Evolutionary conservation across 805 yeast species (phyloP).

Genomic region (Geotrichum ghanense): DNA sequence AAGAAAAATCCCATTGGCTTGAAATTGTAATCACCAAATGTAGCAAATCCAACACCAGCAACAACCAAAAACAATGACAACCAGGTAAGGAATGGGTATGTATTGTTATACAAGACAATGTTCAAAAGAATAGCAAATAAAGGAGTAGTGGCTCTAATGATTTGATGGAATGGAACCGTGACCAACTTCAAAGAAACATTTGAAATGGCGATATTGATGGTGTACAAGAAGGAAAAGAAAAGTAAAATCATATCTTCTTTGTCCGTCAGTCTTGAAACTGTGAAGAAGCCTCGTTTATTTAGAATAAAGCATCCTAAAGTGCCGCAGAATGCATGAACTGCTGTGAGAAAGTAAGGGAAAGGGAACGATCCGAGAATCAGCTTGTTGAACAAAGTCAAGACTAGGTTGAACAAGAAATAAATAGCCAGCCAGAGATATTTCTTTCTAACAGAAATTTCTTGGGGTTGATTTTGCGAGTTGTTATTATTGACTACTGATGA

Average conservation of each 20-base stretch:
- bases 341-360: conserved; percentile 20
- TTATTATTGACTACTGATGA: too few relatives aligned
- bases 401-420: conserved; percentile 21
- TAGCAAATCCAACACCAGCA: conserved; percentile 21
- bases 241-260: conserved; percentile 16
- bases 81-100: conserved; percentile 18
- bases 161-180: conserved; percentile 21
- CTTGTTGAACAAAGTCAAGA: conserved; percentile 19
- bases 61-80: conserved; percentile 18
- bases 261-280: conserved; percentile 15
- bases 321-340: conserved; percentile 19
- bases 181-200: conserved; percentile 20
- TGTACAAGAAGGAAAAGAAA: conserved; percentile 18
- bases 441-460: conserved; percentile 2
- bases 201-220: conserved; percentile 21
- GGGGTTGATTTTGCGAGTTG: neutral
- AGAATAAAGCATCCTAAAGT: conserved; percentile 17
- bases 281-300: conserved; percentile 15
- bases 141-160: conserved; percentile 21
- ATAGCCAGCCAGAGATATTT: conserved; percentile 18
- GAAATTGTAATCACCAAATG: conserved; percentile 20
- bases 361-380: conserved; percentile 21
- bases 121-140: conserved; percentile 20
- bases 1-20: conserved; percentile 19
- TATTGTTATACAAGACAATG: conserved; percentile 16